These are phyloP conservation scores for Diddensiella transvaalensis DNA, from an alignment of 805 yeast species.

Conservation along the genomic window DNA sequence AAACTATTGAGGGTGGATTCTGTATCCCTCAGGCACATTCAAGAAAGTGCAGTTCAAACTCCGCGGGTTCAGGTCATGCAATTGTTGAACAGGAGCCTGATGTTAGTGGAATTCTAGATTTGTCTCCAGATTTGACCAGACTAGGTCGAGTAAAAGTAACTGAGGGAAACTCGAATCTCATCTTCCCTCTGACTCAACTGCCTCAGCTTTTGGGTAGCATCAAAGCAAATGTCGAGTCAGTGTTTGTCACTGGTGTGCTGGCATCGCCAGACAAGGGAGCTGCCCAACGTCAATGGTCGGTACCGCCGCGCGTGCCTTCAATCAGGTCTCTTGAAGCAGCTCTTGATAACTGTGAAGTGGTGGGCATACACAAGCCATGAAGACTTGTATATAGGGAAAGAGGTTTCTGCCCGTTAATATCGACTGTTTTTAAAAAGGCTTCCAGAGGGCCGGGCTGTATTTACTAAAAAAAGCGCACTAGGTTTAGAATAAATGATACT, in stretches of 20 bases:
- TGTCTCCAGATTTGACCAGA: conserved; percentile 1
- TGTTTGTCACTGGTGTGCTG: conserved; percentile 9
- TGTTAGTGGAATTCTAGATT: conserved; percentile 11
- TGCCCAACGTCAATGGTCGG: not conserved
- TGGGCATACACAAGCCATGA: not conserved
- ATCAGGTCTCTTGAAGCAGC: not conserved
- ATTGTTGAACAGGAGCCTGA: conserved; percentile 2
- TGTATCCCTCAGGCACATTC: not conserved
- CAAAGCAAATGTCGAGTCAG: conserved; percentile 5
- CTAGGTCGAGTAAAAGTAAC: conserved; percentile 11
- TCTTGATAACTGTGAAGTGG: not conserved
- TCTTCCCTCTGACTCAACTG: conserved; percentile 12
- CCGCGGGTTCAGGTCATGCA: not conserved
- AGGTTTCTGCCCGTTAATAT: too few species aligned
- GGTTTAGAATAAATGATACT: too few species aligned
- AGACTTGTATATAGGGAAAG: too few species aligned
- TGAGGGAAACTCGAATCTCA: conserved; percentile 17
- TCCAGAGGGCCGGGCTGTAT: too few species aligned
- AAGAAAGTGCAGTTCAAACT: conserved; percentile 4
- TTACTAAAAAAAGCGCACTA: too few species aligned
- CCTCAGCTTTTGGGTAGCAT: conserved; percentile 16
- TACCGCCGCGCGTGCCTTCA: not conserved
- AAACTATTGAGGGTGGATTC: conserved; percentile 22
- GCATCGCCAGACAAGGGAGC: conserved; percentile 8
- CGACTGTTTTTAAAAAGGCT: too few species aligned